These are phyloP conservation scores for Blastocystis sp. DNA, from an alignment of 352 stramenopile genomes.

Conservation along the genomic window DNA sequence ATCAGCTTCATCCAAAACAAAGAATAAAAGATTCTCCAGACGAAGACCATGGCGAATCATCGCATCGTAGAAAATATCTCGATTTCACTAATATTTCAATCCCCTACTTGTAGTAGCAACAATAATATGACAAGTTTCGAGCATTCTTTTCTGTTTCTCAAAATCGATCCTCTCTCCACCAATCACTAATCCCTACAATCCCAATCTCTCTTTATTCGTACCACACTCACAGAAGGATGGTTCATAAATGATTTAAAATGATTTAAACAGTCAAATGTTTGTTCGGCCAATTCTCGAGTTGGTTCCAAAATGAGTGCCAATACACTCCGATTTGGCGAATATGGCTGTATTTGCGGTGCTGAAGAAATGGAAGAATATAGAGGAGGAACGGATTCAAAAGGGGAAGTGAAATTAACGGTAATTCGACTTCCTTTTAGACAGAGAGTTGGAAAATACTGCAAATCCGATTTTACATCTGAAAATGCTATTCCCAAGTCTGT, in stretches of 20 bases:
- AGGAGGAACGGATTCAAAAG: not conserved
- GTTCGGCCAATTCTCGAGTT: constrained; percentile 96
- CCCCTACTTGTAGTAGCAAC: constrained; percentile 71
- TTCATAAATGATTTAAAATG: constrained; percentile 54
- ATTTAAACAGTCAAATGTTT: constrained; percentile 80
- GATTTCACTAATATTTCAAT: not conserved
- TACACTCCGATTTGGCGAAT: not conserved
- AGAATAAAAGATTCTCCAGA: constrained; percentile 70
- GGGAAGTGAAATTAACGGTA: constrained; percentile 69
- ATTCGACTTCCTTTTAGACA: constrained; percentile 72
- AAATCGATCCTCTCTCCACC: constrained; percentile 67
- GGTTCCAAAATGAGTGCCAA: constrained; percentile 92
- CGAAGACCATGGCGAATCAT: constrained; percentile 70
- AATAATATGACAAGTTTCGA: constrained; percentile 72
- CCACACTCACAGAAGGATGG: not conserved
- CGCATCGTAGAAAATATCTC: constrained; percentile 21
- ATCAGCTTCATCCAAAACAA: constrained; percentile 75
- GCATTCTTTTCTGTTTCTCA: constrained; percentile 45
- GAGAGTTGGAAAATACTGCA: constrained; percentile 72
- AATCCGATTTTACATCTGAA: constrained; percentile 36
- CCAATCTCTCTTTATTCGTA: not conserved
- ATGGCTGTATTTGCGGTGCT: not conserved
- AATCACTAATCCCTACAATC: constrained; percentile 69
- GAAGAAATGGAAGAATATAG: not conserved
- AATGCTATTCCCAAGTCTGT: constrained; percentile 79